Evolutionary conservation across 208 protist genomes (phyloP), one percentile per base, ranked within the genome.

Genomic region (Sergeia podlipaevii): DNA sequence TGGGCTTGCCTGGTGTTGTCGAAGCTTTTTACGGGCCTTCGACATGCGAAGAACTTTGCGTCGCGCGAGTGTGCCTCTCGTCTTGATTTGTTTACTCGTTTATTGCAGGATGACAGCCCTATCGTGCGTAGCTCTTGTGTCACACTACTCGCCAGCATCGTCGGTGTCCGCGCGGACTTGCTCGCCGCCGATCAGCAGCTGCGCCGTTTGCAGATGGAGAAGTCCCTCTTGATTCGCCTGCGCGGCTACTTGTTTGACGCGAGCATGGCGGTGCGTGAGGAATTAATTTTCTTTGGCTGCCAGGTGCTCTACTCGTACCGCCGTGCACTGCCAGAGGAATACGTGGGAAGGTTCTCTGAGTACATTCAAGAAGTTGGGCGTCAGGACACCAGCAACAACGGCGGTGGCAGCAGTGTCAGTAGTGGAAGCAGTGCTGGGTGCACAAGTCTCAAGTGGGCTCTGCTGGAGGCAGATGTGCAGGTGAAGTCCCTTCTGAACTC

Each of bases 41-140:
- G 80, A 0, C 73, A 89, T 52, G 88, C 88, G 7, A 87, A 89
- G 47, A 79, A 67, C 29, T 85, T 87, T 67, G 82, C 70, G 36
- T 88, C 84, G 18, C 72, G 65, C 21, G 77, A 89, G 77, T 91
- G 79, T 53, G 73, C 81, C 3, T 78, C 81, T 41, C 83, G 71
- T 24, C 21, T 95, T 13, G 75, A 78, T 49, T 48, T 86, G 18
- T 86, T 92, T 43, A 89, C 88, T 10, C 67, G 63, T 27, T 63
- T 92, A 47, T 73, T 95, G 41, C 77, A 81, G 30, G 81, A 92
- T 42, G 77, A 72, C 48, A 92, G 81, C n/a, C 88, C 88, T 5
- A 74, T 92, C 42, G 88, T 95, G 47, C 88, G 88, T 32, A 89
- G 81, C 63, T 91, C 82, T 15, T 91, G 84, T 52, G 88, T 92